A percentile compares a stretch with the other conserved stretches of the same genome.
phyloP scores from a whole-genome alignment of 176 grass and related monocot species.

The Hyparrhenia diplandra region DNA sequence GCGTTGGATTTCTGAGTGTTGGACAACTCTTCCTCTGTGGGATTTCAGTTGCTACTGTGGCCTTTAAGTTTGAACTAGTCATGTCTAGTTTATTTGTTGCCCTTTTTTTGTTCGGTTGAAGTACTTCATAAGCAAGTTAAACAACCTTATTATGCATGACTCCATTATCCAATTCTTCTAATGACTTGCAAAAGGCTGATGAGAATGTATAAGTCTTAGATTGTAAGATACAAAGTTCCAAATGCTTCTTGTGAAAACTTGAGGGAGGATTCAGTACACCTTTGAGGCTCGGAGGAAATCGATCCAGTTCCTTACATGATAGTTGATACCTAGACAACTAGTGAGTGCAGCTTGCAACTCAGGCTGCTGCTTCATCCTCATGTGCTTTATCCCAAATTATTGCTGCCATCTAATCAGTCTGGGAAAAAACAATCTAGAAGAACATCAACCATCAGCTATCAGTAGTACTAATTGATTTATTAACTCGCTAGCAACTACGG shows the following conservation, averaged over 20 bases:
- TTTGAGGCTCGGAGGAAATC: not conserved
- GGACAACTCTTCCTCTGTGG: not conserved
- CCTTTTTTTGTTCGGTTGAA: not conserved
- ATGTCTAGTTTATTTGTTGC: not conserved
- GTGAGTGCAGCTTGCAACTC: not conserved
- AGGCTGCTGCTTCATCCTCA: not conserved
- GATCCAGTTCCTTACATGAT: not conserved
- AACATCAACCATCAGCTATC: not conserved
- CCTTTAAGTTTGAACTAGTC: conserved; percentile 7
- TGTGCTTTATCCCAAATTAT: not conserved
- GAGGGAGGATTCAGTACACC: not conserved
- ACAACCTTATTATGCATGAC: not conserved
- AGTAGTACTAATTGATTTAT: not conserved
- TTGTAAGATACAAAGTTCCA: not conserved
- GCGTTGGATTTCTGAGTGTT: not conserved
- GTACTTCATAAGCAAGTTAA: not conserved
- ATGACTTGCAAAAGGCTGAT: not conserved
- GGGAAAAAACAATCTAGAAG: not conserved
- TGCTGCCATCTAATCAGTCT: not conserved
- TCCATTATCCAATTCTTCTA: not conserved
- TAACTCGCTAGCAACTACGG: not conserved
- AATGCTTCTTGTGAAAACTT: not conserved
- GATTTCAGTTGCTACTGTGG: not conserved
- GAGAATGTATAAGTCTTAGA: not conserved
- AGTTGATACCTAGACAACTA: not conserved